Evolutionary conservation across 2,329 filamentous ascomycete species (phyloP).

Genomic region (Botrytis galanthina): DNA sequence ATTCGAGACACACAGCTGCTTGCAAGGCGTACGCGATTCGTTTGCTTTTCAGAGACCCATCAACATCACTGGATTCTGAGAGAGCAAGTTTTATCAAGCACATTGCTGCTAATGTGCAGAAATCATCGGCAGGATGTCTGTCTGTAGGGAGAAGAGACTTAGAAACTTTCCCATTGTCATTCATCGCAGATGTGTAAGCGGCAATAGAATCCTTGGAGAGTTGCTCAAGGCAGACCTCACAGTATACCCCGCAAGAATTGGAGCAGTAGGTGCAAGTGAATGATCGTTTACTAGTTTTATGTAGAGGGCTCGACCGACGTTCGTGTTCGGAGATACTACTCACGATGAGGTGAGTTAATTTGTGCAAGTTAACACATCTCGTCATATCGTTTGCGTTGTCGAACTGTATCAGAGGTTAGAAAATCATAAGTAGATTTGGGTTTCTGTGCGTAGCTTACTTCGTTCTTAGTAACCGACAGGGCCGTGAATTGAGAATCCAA

Average conservation of each 20-base stretch:
- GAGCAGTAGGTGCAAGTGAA: conserved; percentile 29
- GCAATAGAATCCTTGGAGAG: conserved; percentile 26
- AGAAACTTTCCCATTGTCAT: conserved; percentile 30
- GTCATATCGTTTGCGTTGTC: conserved; percentile 26
- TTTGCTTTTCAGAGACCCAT: conserved; percentile 22
- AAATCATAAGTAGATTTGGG: too few relatives aligned
- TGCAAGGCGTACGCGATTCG: conserved; percentile 33
- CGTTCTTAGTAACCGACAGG: conserved; percentile 6
- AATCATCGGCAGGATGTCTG: conserved; percentile 39
- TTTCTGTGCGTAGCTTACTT: conserved; percentile 3
- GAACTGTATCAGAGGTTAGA: conserved; percentile 15
- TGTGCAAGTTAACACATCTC: conserved; percentile 32
- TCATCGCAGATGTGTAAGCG: conserved; percentile 31
- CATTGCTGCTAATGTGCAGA: conserved; percentile 36
- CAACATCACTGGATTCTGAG: conserved; percentile 1
- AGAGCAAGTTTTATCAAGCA: conserved; percentile 36
- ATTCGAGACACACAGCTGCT: conserved; percentile 38
- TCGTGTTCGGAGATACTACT: conserved; percentile 33
- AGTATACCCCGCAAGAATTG: conserved; percentile 26
- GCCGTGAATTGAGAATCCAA: not conserved
- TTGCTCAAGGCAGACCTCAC: conserved; percentile 28
- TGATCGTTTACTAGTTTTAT: conserved; percentile 11
- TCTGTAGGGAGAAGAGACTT: conserved; percentile 37
- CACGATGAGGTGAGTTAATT: conserved; percentile 34
- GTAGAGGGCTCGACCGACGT: conserved; percentile 21